A percentile compares a stretch with the other conserved stretches of the same genome.
phyloP scores from a whole-genome alignment of 805 yeast species.

The Isabelozyma gotoi region DNA sequence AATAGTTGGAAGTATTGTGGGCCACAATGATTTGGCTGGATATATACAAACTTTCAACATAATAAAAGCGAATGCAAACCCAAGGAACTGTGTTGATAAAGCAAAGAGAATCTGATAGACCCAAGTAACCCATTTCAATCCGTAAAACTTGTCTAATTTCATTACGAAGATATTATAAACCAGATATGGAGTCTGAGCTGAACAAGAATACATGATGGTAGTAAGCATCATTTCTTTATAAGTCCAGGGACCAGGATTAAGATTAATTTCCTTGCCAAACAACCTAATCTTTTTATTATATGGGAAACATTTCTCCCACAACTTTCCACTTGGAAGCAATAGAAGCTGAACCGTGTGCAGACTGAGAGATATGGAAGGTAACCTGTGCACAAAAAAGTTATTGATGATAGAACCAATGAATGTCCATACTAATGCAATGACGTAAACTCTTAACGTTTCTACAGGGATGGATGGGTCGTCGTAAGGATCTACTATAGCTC shows the following conservation, averaged over 20 bases:
- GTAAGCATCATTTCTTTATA: conserved; percentile 46
- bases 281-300: conserved; percentile 18
- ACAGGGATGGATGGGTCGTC: conserved; percentile 32
- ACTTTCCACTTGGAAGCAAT: conserved; percentile 37
- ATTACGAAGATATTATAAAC: conserved; percentile 42
- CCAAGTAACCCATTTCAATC: conserved; percentile 44
- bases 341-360: conserved; percentile 41
- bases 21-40: conserved; percentile 45
- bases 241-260: conserved; percentile 45
- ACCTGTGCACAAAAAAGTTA: conserved; percentile 41
- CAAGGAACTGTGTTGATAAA: conserved; percentile 59
- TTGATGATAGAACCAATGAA: conserved; percentile 39
- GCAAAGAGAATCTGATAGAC: conserved; percentile 55
- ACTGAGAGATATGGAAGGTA: conserved; percentile 34
- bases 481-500: conserved; percentile 39
- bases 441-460: conserved; percentile 40
- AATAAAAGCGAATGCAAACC: conserved; percentile 66
- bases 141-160: conserved; percentile 43
- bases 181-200: conserved; percentile 42
- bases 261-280: conserved; percentile 21
- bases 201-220: conserved; percentile 44
- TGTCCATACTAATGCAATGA: conserved; percentile 41
- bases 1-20: conserved; percentile 42
- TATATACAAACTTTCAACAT: conserved; percentile 54
- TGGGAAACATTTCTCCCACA: conserved; percentile 37